Evolutionary conservation across 2,329 filamentous ascomycete species (phyloP).

Genomic region (Verticillium albo-atrum): DNA sequence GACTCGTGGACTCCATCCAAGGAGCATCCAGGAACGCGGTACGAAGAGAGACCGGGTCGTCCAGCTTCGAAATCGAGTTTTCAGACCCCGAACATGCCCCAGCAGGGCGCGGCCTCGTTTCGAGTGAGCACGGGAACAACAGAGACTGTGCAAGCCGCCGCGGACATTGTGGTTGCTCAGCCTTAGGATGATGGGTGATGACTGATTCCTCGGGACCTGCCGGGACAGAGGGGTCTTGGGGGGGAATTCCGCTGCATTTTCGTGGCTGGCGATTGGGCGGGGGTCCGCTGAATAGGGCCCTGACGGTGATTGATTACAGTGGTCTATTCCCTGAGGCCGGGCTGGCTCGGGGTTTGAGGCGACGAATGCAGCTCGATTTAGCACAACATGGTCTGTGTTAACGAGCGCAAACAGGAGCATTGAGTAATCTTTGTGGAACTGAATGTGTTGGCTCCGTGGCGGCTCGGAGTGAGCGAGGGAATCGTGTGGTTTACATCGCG

Average conservation of each 20-base stretch:
- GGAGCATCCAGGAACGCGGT: conserved; percentile 2
- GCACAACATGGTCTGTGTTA: not conserved
- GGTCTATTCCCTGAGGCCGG: not conserved
- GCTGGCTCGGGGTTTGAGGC: not conserved
- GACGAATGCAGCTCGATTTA: not conserved
- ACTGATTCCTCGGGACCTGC: too few species aligned
- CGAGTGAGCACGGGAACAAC: not conserved
- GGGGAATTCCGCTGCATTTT: too few species aligned
- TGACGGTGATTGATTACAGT: too few species aligned
- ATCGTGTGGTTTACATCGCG: too few species aligned
- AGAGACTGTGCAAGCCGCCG: not conserved
- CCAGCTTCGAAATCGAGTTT: not conserved
- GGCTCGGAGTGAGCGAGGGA: not conserved
- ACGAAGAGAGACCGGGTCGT: conserved; percentile 11
- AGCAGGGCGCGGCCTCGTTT: not conserved
- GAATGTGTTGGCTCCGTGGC: not conserved
- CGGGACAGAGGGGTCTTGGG: too few species aligned
- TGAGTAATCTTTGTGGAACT: too few species aligned
- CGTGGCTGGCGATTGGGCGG: not conserved
- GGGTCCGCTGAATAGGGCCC: too few species aligned
- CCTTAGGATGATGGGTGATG: too few species aligned
- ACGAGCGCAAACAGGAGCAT: not conserved
- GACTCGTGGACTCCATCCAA: not conserved
- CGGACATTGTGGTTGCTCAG: not conserved
- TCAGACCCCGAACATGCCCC: not conserved